phyloP scores from a whole-genome alignment of 768 basidiomycete genomes.

The Amanita pseudoporphyria region DNA sequence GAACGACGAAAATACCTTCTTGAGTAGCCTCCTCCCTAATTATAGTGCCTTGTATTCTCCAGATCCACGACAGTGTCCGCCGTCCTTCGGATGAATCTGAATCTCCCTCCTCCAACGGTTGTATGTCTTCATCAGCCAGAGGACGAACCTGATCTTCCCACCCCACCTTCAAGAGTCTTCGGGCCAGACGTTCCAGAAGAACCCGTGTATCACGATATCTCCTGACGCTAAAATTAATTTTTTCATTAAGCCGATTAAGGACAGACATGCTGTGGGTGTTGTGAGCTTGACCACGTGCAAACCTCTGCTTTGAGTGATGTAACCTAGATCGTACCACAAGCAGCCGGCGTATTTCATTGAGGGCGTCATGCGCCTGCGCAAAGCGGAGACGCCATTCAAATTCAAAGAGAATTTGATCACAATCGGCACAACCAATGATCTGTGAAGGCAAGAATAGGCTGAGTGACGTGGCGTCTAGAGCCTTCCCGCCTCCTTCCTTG shows the following conservation, averaged over 20 bases:
- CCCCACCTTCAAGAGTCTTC: too few species aligned
- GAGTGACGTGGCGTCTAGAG: neutral
- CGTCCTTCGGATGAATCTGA: neutral
- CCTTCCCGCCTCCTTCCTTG: neutral
- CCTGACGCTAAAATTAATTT: neutral
- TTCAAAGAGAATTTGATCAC: neutral
- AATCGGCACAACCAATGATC: neutral
- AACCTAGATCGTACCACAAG: neutral
- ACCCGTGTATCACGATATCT: slow-evolving; percentile 2
- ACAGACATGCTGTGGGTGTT: neutral
- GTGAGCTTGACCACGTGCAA: neutral
- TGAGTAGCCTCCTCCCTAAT: neutral
- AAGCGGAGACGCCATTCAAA: neutral
- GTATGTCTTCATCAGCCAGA: neutral
- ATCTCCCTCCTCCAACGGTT: neutral
- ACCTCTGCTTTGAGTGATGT: neutral
- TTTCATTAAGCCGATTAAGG: neutral
- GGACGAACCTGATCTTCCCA: neutral
- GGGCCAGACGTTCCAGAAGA: neutral
- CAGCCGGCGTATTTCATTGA: neutral
- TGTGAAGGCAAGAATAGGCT: neutral
- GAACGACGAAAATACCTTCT: neutral
- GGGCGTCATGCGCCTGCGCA: neutral
- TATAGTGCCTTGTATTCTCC: neutral
- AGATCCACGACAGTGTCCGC: too few species aligned